Base-by-base conservation (phyloP, 2,329 filamentous ascomycete genomes). In the Huntiella omanensis region DNA sequence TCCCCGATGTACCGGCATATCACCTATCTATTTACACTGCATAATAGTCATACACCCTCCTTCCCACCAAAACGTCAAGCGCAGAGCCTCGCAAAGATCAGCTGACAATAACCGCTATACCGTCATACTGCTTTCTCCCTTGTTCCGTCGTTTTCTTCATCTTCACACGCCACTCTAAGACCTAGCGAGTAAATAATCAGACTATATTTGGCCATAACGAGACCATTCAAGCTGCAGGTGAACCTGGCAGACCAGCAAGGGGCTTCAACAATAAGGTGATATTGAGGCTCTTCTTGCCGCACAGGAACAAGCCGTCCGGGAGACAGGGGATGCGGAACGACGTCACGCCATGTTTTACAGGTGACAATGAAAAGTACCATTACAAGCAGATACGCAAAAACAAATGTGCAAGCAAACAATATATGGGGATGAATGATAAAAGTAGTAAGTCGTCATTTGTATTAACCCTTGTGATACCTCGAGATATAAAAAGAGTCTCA, bases 181-280 rank as follows among this genome's bases (percentile, higher is more conserved):
- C 33, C 13, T 33, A 19, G 40, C 34, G 13, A 28, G 40, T 19
- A 37, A 32, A 46, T 39, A 33, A 46, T 46, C 44, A 37, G 34
- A 46, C 44, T 22, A 46, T 19, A 7, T 28, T 28, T 28, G 22
- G 7, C 22, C 22, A 28, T 28, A 28, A 28, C 22, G 22, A 28
- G 22, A 28, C 22, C 8, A 28, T 28, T 28, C 22, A 28, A 10
- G 2, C 22, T 28, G 22, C 8, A 28, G 8, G 22, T 28, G 22
- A 28, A 28, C 22, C 22, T 16, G 16, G 10, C 33, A 33, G 32
- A 33, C 15, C 42, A 36, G 15, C 22, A 16, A 36, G 34, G 15
- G 34, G 16, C 7, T 16, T 33, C 28, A 44, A 16, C 33, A 32
- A 28, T 19, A 41, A 22, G 10, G 39, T 41, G 17, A 41, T 41